Evolutionary conservation across 441 rosid species (phyloP).

Genomic region (Mallotus japonicus): DNA sequence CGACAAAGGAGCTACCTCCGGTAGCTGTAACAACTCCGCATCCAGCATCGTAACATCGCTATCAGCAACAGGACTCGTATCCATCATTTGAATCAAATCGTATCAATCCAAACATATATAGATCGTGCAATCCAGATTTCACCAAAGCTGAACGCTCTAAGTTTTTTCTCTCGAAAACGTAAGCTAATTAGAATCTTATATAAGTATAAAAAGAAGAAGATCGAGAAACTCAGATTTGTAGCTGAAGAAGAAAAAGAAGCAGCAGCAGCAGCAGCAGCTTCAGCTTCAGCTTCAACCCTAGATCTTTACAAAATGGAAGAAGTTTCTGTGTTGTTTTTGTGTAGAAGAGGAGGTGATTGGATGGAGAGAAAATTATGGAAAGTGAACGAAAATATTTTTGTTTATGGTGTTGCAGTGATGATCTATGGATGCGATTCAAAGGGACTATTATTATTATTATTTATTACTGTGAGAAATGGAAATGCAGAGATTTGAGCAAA

Average conservation of each 20-base stretch:
- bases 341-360: slow-evolving; percentile 21
- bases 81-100: slow-evolving; percentile 50
- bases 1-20: slow-evolving; percentile 70
- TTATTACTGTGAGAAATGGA: slow-evolving; percentile 1
- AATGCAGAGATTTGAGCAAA: slow-evolving; percentile 25
- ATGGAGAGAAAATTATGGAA: slow-evolving; percentile 26
- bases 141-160: background rate
- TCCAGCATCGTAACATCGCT: slow-evolving; percentile 72
- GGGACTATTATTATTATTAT: slow-evolving; percentile 4
- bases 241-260: slow-evolving; percentile 2
- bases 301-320: slow-evolving; percentile 39
- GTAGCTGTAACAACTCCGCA: slow-evolving; percentile 79
- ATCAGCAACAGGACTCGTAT: slow-evolving; percentile 36
- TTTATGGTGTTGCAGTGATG: background rate
- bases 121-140: slow-evolving; percentile 26
- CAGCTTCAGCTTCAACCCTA: slow-evolving; percentile 30
- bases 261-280: too few species aligned
- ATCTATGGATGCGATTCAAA: slow-evolving; percentile 28
- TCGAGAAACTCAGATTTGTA: slow-evolving; percentile 23
- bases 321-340: background rate
- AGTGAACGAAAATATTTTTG: background rate
- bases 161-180: background rate
- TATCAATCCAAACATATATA: slow-evolving; percentile 24
- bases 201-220: background rate
- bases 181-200: background rate